Percentiles rank a stretch among this genome's conserved stretches.
Evolutionary conservation across 2,329 filamentous ascomycete species (phyloP).

Genomic region (Fusarium agapanthi): DNA sequence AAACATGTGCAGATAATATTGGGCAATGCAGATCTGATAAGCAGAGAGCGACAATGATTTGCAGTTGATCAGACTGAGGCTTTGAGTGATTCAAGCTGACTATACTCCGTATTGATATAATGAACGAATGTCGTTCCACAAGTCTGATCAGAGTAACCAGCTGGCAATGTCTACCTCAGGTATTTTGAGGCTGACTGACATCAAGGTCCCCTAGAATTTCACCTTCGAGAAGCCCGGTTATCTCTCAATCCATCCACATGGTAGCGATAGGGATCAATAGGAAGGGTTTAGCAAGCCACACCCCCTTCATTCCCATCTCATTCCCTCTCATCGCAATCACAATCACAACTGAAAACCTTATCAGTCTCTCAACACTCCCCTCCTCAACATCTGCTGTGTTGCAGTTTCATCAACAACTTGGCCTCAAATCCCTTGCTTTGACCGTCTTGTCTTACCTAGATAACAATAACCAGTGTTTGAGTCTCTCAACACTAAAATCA

Average conservation of each 20-base stretch:
- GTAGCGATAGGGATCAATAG: constrained; percentile 21
- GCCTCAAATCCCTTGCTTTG: constrained; percentile 4
- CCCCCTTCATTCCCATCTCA: constrained; percentile 15
- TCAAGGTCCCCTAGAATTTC: constrained; percentile 10
- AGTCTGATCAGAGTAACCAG: not conserved
- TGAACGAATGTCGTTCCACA: not conserved
- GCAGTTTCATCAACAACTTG: not conserved
- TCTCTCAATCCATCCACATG: constrained; percentile 17
- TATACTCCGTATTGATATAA: not conserved
- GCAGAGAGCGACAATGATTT: not conserved
- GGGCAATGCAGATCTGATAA: constrained; percentile 21
- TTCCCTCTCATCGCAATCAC: not conserved
- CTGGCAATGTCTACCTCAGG: not conserved
- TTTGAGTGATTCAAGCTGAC: not conserved
- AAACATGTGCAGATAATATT: constrained; percentile 6
- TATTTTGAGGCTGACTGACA: constrained; percentile 15
- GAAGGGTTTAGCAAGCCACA: constrained; percentile 17
- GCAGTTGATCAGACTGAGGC: not conserved
- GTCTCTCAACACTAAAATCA: constrained; percentile 8
- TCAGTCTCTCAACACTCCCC: constrained; percentile 28
- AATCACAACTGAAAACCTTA: not conserved
- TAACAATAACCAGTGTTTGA: constrained; percentile 2
- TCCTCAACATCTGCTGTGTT: constrained; percentile 5
- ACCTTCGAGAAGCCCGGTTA: constrained; percentile 14
- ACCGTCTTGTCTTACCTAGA: constrained; percentile 2